Evolutionary conservation across 2,329 filamentous ascomycete genomes (phyloP).

Genomic region (Trichoderma aggressivum): DNA sequence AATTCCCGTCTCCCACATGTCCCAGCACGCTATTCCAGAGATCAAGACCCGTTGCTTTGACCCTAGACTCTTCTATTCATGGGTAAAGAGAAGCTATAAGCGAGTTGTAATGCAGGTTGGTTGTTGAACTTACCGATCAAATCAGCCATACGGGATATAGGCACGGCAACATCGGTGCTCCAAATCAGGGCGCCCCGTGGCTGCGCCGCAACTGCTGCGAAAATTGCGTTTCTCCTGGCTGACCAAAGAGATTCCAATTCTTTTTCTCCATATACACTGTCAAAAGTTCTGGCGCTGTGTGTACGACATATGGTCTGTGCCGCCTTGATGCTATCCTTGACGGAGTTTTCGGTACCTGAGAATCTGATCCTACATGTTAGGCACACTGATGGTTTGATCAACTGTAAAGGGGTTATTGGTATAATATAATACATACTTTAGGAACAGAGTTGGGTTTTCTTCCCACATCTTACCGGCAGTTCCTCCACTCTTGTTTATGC

Average conservation of each 20-base stretch:
- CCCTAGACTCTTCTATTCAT: slow-evolving; percentile 57
- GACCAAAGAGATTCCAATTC: slow-evolving; percentile 72
- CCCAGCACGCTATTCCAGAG: slow-evolving; percentile 66
- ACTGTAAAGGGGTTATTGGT: not conserved
- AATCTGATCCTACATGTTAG: slow-evolving; percentile 40
- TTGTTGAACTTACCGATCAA: slow-evolving; percentile 52
- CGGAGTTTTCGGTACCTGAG: slow-evolving; percentile 58
- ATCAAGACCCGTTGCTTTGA: slow-evolving; percentile 59
- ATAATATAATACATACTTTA: slow-evolving; percentile 47
- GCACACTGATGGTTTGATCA: not conserved
- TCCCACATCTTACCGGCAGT: slow-evolving; percentile 59
- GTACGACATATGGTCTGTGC: slow-evolving; percentile 53
- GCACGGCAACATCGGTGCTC: slow-evolving; percentile 80
- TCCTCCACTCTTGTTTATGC: slow-evolving; percentile 62
- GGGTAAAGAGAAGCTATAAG: not conserved
- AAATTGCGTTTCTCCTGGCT: slow-evolving; percentile 70
- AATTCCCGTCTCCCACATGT: slow-evolving; percentile 73
- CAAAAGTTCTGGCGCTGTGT: slow-evolving; percentile 57
- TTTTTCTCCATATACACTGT: slow-evolving; percentile 62
- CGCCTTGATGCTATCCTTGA: slow-evolving; percentile 57
- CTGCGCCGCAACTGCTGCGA: slow-evolving; percentile 66
- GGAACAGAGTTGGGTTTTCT: slow-evolving; percentile 68
- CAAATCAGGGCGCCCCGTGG: slow-evolving; percentile 62
- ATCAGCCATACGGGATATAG: slow-evolving; percentile 66
- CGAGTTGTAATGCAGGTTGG: not conserved